Evolutionary conservation across 257 asterid species (phyloP), one percentile per base, ranked within the genome.

Genomic region (Euphrasia confusa): DNA sequence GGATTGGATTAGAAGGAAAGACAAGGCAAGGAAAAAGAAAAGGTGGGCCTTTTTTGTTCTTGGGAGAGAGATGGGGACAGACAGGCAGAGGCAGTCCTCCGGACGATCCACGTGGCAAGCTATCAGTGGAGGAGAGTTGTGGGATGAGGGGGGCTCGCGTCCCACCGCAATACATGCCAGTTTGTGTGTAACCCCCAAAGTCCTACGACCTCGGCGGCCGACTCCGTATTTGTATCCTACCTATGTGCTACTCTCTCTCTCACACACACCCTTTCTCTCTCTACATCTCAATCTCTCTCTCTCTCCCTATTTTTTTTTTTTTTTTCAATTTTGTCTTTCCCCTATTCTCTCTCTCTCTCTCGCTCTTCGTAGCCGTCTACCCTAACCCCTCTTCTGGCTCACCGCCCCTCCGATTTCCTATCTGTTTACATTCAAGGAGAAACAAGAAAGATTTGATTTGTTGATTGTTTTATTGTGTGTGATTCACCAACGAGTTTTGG

Each of bases 141-240:
- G 42, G 58, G 61, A 73, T 72, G 39, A 7, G 42, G 58, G 75
- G 90, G 90, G 88, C 83, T 75, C 80, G 72, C 72, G 74, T 67
- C 81, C 78, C 79, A 79, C 73, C 60, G 71, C 82, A 71, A 27
- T 77, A 72, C 60, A 77, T 64, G 84, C 82, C 88, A 78, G 84
- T 58, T 68, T 79, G 88, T 77, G 80, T 68, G 81, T 67, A 54
- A 67, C 65, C 71, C 83, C 78, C 86, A 65, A 77, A 78, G 79
- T 71, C 82, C 80, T 73, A 71, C 72, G 78, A 79, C 78, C 83
- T 84, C 87, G 88, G 79, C 77, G 95, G 88, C 79, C 77, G 28
- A 81, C 71, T 78, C 83, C 95, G 78, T 77, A 84, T 80, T 72
- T 72, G 80, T 75, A 69, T 69, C 61, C 58, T 13, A 13, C 54